Evolutionary conservation across 352 stramenopile genomes (phyloP).

Genomic region (Globisporangium irregulare): DNA sequence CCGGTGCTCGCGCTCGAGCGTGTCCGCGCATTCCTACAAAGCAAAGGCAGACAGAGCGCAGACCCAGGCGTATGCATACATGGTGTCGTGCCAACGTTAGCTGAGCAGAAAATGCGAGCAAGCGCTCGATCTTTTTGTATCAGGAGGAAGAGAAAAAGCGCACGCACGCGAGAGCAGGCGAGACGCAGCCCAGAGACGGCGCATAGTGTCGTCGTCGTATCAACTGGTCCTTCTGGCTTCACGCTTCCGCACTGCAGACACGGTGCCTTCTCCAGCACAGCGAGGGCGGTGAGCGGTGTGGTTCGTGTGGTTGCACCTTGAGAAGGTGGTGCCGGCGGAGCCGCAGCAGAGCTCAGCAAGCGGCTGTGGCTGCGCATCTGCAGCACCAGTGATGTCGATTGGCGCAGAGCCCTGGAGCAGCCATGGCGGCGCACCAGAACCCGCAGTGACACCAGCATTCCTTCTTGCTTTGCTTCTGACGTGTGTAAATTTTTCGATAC

Average conservation of each 20-base stretch:
- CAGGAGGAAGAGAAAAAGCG: constrained; percentile 1
- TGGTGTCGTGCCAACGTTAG: not conserved
- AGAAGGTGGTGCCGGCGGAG: not conserved
- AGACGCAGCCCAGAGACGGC: constrained; percentile 36
- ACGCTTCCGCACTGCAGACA: constrained; percentile 44
- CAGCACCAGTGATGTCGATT: not conserved
- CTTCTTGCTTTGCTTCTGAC: not conserved
- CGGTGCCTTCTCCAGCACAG: constrained; percentile 33
- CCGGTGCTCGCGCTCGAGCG: constrained; percentile 20
- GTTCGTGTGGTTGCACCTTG: constrained; percentile 1
- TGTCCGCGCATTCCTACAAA: constrained; percentile 29
- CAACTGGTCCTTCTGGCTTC: constrained; percentile 10
- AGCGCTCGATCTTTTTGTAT: not conserved
- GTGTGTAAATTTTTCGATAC: not conserved
- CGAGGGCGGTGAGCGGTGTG: constrained; percentile 11
- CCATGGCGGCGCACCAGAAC: not conserved
- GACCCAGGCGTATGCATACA: not conserved
- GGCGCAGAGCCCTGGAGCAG: not conserved
- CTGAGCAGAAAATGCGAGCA: not conserved
- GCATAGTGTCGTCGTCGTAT: constrained; percentile 19
- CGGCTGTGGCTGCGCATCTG: not conserved
- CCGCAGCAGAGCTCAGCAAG: not conserved
- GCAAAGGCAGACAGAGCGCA: not conserved
- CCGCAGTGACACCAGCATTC: not conserved
- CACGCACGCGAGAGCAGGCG: constrained; percentile 40